phyloP scores from a whole-genome alignment of 139 green algal genomes.

The Ulvella scutata region DNA sequence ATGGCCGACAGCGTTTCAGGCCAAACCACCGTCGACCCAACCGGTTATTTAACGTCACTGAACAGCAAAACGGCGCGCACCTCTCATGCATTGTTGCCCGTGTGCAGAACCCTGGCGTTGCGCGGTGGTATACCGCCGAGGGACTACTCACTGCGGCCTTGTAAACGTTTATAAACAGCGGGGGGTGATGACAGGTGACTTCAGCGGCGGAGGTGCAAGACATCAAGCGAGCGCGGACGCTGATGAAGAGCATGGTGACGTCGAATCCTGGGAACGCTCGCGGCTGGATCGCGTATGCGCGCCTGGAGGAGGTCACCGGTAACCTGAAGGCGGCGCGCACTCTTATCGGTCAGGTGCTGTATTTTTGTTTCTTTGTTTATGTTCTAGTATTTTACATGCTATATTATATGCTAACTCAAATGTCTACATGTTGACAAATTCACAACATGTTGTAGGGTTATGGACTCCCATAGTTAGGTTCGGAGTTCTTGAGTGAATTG shows the following conservation, averaged over 20 bases:
- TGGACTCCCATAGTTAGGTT: no score
- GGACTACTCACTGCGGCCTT: not conserved
- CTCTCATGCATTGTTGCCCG: slow-evolving; percentile 7
- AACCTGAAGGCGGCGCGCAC: slow-evolving; percentile 38
- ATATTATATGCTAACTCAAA: no score
- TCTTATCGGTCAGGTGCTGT: slow-evolving; percentile 9
- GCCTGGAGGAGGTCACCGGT: slow-evolving; percentile 60
- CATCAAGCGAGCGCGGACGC: slow-evolving; percentile 94
- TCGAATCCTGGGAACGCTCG: slow-evolving; percentile 94
- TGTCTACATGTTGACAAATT: no score
- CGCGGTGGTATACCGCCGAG: not conserved
- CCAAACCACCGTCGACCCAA: slow-evolving; percentile 94
- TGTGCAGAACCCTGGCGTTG: not conserved
- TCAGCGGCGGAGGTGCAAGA: slow-evolving; percentile 86
- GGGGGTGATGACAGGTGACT: slow-evolving; percentile 13
- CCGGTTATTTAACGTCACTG: slow-evolving; percentile 96
- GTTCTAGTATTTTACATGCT: no score
- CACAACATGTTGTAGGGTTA: no score
- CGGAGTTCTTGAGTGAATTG: no score
- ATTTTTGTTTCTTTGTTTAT: not conserved
- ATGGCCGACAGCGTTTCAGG: slow-evolving; percentile 77
- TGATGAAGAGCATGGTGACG: slow-evolving; percentile 89
- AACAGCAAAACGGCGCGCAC: slow-evolving; percentile 47
- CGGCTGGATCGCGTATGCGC: slow-evolving; percentile 89
- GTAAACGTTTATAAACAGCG: not conserved